A percentile compares a stretch with the other conserved stretches of the same genome.
phyloP scores from a whole-genome alignment of 345 rosid species.

The Eucalyptus marginata region DNA sequence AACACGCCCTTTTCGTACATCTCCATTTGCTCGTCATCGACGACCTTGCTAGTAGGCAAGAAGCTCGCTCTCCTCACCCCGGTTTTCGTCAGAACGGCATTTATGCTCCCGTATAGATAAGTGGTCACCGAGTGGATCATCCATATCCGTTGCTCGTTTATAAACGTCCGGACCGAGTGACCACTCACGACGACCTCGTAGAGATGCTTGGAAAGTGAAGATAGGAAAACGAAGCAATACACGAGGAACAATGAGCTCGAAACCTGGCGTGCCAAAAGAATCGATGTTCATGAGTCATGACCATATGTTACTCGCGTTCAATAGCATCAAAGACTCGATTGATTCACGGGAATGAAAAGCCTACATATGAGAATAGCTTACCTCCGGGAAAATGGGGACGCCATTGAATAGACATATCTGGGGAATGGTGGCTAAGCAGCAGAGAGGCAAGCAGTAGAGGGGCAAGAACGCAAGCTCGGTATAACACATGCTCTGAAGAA shows the following conservation, averaged over 20 bases:
- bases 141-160: not conserved
- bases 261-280: constrained; percentile 1
- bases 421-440: constrained; percentile 24
- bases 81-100: not conserved
- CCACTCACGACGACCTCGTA: not conserved
- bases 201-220: not conserved
- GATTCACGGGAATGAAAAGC: not conserved
- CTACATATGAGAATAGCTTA: not conserved
- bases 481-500: constrained; percentile 7
- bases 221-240: constrained; percentile 5
- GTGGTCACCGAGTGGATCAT: not conserved
- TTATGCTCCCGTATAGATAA: not conserved
- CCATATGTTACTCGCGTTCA: not conserved
- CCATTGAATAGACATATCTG: constrained; percentile 25
- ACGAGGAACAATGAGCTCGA: constrained; percentile 1
- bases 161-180: not conserved
- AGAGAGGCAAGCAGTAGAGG: constrained; percentile 3
- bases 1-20: not conserved
- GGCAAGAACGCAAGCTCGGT: not conserved
- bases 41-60: not conserved
- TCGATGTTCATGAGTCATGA: not conserved
- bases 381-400: constrained; percentile 23
- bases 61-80: not conserved
- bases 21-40: not conserved
- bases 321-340: not conserved